phyloP scores from a whole-genome alignment of 352 stramenopile species.

The Pythium plurisporium region DNA sequence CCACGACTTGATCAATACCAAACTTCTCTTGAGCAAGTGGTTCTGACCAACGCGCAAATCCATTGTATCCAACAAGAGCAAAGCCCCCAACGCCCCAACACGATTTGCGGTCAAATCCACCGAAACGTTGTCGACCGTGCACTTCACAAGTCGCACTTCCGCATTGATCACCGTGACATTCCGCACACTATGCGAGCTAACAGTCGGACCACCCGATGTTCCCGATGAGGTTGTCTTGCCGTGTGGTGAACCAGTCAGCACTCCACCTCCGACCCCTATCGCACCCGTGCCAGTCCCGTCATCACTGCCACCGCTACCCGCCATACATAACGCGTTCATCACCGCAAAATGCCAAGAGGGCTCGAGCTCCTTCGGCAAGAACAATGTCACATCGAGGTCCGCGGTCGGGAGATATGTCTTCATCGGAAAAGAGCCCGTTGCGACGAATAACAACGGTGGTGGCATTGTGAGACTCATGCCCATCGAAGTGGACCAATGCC shows the following conservation, averaged over 20 bases:
- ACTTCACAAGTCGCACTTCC: constrained; percentile 87
- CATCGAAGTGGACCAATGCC: constrained; percentile 25
- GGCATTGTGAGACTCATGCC: constrained; percentile 23
- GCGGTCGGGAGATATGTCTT: constrained; percentile 88
- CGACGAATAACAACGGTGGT: constrained; percentile 49
- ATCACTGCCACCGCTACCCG: constrained; percentile 33
- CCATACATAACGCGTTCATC: constrained; percentile 76
- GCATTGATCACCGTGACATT: constrained; percentile 91
- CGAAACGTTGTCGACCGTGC: constrained; percentile 87
- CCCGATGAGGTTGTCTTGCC: neutral
- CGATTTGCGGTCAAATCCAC: constrained; percentile 88
- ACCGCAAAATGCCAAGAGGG: constrained; percentile 84
- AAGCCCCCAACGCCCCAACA: constrained; percentile 67
- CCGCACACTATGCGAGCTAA: constrained; percentile 49
- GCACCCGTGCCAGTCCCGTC: constrained; percentile 1
- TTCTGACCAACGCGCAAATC: constrained; percentile 65
- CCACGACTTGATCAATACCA: constrained; percentile 90
- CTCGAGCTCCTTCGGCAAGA: constrained; percentile 77
- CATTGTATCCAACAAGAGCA: constrained; percentile 85
- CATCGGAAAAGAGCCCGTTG: constrained; percentile 86
- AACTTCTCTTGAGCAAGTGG: constrained; percentile 85
- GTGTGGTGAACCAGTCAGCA: constrained; percentile 25
- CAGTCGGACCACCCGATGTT: neutral
- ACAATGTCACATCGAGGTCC: constrained; percentile 80
- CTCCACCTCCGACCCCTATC: neutral